Conservation (phyloP, 345 rosid genomes). For the Gossypium raimondii region DNA sequence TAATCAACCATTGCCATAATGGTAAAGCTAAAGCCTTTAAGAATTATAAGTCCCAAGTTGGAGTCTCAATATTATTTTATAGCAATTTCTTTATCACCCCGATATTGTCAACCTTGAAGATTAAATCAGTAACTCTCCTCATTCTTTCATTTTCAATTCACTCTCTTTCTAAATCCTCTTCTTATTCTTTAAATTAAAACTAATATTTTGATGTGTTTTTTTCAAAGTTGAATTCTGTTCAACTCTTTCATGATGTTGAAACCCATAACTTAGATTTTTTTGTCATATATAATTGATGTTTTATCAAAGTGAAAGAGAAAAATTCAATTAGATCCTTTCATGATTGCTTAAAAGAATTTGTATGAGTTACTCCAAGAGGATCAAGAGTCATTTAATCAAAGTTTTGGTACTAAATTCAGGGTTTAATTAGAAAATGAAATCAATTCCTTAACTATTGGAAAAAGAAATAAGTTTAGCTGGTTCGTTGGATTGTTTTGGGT, state of each 20-base stretch:
- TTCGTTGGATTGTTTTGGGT: no score
- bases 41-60: no score
- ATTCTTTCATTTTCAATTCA: slow-evolving; percentile 19
- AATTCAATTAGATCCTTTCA: not conserved
- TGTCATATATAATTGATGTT: not conserved
- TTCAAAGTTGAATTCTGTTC: slow-evolving; percentile 49
- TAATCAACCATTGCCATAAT: no score
- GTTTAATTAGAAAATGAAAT: no score
- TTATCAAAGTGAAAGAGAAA: not conserved
- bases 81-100: slow-evolving; percentile 23
- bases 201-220: slow-evolving; percentile 10
- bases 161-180: not conserved
- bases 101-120: slow-evolving; percentile 37
- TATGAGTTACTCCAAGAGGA: slow-evolving; percentile 76
- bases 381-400: slow-evolving; percentile 62
- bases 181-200: slow-evolving; percentile 4
- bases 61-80: not conserved
- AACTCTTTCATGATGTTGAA: slow-evolving; percentile 32
- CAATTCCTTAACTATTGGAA: no score
- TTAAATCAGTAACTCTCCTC: slow-evolving; percentile 33
- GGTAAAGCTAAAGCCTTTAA: no score
- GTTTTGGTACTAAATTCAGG: not conserved
- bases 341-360: slow-evolving; percentile 56
- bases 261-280: slow-evolving; percentile 11
- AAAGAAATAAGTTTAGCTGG: no score